Base-by-base conservation (phyloP, 2,329 filamentous ascomycete species). In the Zymoseptoria ardabiliae region DNA sequence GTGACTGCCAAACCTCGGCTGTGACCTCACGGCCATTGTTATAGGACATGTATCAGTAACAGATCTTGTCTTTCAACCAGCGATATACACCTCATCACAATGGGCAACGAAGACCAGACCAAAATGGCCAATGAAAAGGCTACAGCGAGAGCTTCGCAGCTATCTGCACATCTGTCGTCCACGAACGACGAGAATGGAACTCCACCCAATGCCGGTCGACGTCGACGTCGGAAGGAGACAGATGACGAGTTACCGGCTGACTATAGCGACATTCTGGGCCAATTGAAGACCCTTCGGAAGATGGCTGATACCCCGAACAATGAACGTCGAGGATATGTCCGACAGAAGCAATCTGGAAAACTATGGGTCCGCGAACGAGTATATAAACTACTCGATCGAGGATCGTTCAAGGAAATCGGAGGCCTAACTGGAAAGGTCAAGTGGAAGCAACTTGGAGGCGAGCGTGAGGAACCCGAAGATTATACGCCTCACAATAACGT, bases 281-380 rank as follows among this genome's bases (percentile, higher is more conserved):
- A 86, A 64, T 75, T 87, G n/a, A 63, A 72, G 4, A 75, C 76
- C 0, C 76, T 87, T 1, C 76, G 75, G 17, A 74, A 70, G 6
- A 79, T 84, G 45, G 83, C 84, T 10, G 73, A 76, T 21, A 85
- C 79, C 0, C 83, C 85, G 1, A 76, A 84, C 55, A 69, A 76
- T 0, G 78, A 73, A 7, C 80, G 80, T 58, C 75, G 80, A 61
- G 84, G 84, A 22, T 87, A 86, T 63, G 71, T 82, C n/a, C 79
- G 82, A 4, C 85, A 87, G 68, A 85, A 85, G 63, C 76, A 83
- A 70, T 79, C 82, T 2, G 85, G 85, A 1, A 87, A 87, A 69
- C 76, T 87, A 19, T 86, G 84, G 83, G 84, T 86, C 0, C 79
- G 84, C 21, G 84, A 87, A 66, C 76, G 84, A 2, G 81, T 87